Evolutionary conservation across 768 basidiomycete genomes (phyloP).

Genomic region (Lactifluus piperatus): DNA sequence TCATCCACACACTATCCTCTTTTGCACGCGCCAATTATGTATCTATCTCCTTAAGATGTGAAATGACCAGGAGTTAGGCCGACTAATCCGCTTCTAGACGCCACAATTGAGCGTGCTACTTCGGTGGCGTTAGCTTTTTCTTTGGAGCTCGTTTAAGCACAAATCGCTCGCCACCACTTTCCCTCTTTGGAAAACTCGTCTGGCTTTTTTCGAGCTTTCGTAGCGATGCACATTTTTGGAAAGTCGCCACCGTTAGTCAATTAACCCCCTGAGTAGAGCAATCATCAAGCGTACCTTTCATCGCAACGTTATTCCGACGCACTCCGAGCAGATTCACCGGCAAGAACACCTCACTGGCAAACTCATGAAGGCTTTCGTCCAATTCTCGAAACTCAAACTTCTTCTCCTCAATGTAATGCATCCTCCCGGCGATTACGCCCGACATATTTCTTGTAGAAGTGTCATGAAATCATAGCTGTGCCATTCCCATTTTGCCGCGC

Average conservation of each 20-base stretch:
- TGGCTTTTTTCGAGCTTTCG: constrained; percentile 12
- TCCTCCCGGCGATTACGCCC: neutral
- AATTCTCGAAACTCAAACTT: neutral
- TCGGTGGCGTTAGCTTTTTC: neutral
- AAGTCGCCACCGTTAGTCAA: neutral
- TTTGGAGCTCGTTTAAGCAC: constrained; percentile 4
- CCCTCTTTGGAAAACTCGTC: constrained; percentile 11
- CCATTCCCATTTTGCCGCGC: neutral
- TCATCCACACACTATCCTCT: neutral
- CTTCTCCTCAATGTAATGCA: neutral
- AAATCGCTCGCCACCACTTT: constrained; percentile 8
- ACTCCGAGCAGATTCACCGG: neutral
- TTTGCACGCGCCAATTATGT: neutral
- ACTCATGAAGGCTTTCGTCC: neutral
- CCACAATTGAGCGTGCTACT: neutral
- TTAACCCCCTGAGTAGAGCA: neutral
- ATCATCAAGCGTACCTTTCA: neutral
- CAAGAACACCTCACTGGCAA: constrained; percentile 1
- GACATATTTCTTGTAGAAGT: neutral
- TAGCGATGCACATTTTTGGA: neutral
- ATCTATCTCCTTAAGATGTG: neutral
- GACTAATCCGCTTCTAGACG: neutral
- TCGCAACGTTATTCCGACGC: constrained; percentile 6
- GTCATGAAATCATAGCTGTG: neutral
- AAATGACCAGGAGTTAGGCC: neutral